Conservation (phyloP, 495 filamentous ascomycete species). For the Astrothelium macrocarpum region DNA sequence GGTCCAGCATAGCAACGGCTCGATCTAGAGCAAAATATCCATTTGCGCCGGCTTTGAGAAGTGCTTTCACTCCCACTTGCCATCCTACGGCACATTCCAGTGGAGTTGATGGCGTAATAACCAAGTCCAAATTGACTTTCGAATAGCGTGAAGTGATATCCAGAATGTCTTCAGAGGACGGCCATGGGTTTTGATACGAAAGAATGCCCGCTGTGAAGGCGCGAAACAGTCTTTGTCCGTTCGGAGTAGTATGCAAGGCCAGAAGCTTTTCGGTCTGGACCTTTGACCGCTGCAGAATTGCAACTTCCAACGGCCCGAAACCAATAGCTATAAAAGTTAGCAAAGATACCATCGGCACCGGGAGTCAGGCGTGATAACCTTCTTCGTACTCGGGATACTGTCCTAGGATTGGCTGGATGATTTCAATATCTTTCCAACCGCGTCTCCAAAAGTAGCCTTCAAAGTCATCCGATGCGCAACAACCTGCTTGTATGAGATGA, state of each 20-base stretch:
- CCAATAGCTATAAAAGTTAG: not conserved
- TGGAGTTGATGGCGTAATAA: not conserved
- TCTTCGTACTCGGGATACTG: conserved; percentile 1
- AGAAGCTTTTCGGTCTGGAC: not conserved
- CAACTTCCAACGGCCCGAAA: conserved; percentile 3
- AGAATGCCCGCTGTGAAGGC: not conserved
- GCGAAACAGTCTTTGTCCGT: not conserved
- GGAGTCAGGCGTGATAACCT: not conserved
- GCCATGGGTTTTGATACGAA: not conserved
- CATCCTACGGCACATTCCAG: not conserved
- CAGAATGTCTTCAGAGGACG: not conserved
- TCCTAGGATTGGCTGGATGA: not conserved
- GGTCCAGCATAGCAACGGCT: not conserved
- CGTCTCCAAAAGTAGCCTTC: not conserved
- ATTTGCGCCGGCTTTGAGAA: not conserved
- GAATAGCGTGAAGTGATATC: not conserved
- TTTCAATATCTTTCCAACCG: not conserved
- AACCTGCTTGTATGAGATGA: conserved; percentile 2
- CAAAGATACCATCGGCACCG: not conserved
- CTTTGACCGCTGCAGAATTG: not conserved
- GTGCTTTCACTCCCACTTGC: not conserved
- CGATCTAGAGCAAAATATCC: not conserved
- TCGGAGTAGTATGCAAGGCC: not conserved
- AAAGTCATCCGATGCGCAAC: not conserved
- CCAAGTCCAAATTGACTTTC: not conserved